Evolutionary conservation across 306 rosid genomes (phyloP), one percentile per base, ranked within the genome.

Genomic region (Lithocarpus polystachyus): DNA sequence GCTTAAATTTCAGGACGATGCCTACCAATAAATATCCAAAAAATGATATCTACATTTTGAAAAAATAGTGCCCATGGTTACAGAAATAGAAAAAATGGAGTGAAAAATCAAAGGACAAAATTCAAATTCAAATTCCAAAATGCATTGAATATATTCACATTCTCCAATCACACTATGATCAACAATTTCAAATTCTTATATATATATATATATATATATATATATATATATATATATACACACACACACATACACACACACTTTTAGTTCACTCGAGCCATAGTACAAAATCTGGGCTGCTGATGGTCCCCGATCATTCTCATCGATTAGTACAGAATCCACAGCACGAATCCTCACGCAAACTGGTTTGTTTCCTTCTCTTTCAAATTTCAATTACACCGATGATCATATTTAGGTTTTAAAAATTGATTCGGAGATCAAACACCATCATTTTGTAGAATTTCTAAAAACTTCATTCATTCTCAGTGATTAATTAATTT

Each of bases 21-120:
- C 52, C 52, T 45, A 45, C 52, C 52, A 2, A 45, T 11, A 45
- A 45, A 45, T 45, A 45, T 24, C 28, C 14, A 22, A 2, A 62
- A 57, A 1, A 59, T 59, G 1, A 3, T 6, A 10, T 23, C 15
- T 45, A 40, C 48, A 40, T n/a, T 26, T 61, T 61, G 33, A 12
- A 26, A 31, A 65, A 18, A 3, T 65, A 11, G 48, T 18, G 1
- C 9, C 48, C 18, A 20, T 22, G 33, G 13, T 5, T 6, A 3
- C 14, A 4, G 74, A 73, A 75, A 45, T 23, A 18, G 43, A 4
- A 56, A 67, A 81, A 81, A 90, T 90, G 96, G 94, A 87, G 97
- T 93, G 79, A 19, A 88, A 82, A 79, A 90, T 94, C 83, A 91
- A 79, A 88, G 97, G 97, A 90, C 59, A 13, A 73, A 29, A 37